A percentile compares a stretch with the other conserved stretches of the same genome.
Conservation (phyloP, 345 rosid genomes). For the Bruguiera parviflora region DNA sequence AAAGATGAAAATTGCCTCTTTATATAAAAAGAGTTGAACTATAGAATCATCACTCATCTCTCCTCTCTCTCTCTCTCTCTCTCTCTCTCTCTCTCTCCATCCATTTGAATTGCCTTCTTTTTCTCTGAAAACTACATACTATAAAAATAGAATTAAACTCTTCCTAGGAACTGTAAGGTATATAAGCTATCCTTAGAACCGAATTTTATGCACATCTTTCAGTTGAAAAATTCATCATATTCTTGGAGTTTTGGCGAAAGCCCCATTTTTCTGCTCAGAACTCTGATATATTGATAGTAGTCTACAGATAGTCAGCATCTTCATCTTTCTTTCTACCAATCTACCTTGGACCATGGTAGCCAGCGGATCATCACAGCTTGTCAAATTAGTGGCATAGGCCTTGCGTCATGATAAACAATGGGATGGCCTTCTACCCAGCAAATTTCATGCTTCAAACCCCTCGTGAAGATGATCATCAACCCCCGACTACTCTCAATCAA, state of each 20-base stretch:
- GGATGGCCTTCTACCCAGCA: slow-evolving; percentile 82
- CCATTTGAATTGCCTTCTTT: background rate
- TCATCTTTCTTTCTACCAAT: background rate
- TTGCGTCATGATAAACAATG: slow-evolving; percentile 66
- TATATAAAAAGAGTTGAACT: slow-evolving; percentile 40
- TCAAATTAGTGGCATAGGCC: slow-evolving; percentile 20
- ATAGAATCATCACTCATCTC: slow-evolving; percentile 24
- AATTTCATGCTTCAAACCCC: slow-evolving; percentile 81
- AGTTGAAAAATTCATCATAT: slow-evolving; percentile 15
- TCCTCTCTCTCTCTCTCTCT: slow-evolving; percentile 12
- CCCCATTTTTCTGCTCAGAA: background rate
- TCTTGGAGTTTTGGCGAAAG: background rate
- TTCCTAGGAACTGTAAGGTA: slow-evolving; percentile 32
- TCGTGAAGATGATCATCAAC: slow-evolving; percentile 62
- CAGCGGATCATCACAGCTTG: slow-evolving; percentile 7
- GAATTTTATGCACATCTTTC: slow-evolving; percentile 23
- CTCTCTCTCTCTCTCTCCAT: slow-evolving; percentile 9
- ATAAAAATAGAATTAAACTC: slow-evolving; percentile 13
- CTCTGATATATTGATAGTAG: slow-evolving; percentile 1
- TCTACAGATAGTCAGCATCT: background rate
- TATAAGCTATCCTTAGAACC: slow-evolving; percentile 35
- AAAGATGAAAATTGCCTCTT: slow-evolving; percentile 17
- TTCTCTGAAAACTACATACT: slow-evolving; percentile 1
- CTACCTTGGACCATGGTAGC: slow-evolving; percentile 18
- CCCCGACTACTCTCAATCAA: slow-evolving; percentile 54